Percentiles rank a stretch among this genome's conserved stretches.
These are phyloP conservation scores for Wickerhamiella nectarea DNA, from an alignment of 805 yeast species.

Conservation along the genomic window DNA sequence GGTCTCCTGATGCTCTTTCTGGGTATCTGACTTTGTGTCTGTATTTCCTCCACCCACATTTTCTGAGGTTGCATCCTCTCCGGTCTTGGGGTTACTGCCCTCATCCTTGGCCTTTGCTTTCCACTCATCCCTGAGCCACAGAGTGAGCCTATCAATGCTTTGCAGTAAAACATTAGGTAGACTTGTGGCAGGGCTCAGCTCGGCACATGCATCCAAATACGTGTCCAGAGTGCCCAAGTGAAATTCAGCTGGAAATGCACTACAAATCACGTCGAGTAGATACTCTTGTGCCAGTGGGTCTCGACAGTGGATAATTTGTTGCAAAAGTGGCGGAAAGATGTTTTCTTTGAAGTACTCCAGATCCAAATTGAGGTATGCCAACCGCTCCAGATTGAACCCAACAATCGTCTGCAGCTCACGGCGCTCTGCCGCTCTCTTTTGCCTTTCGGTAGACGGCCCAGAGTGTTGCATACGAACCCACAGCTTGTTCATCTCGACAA, in stretches of 20 bases:
- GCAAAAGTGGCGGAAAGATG: constrained; percentile 67
- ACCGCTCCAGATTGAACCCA: constrained; percentile 80
- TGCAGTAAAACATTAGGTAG: constrained; percentile 53
- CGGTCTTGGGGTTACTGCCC: too few species aligned
- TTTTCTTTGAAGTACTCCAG: constrained; percentile 31
- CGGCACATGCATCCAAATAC: constrained; percentile 50
- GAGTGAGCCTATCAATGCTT: constrained; percentile 44
- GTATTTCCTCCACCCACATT: too few species aligned
- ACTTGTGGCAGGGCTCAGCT: constrained; percentile 57
- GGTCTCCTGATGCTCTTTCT: constrained; percentile 9
- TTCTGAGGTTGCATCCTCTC: too few species aligned
- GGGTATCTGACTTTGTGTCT: too few species aligned
- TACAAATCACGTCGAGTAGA: constrained; percentile 77
- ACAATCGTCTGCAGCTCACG: constrained; percentile 81
- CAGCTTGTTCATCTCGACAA: constrained; percentile 92
- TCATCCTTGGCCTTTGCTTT: background rate
- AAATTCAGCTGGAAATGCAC: constrained; percentile 87
- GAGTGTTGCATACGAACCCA: constrained; percentile 97
- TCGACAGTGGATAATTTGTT: constrained; percentile 83
- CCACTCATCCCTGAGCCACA: constrained; percentile 10
- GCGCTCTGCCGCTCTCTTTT: constrained; percentile 61
- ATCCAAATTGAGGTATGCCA: constrained; percentile 74
- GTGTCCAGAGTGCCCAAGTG: constrained; percentile 62
- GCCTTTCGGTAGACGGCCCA: constrained; percentile 76
- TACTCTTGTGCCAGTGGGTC: constrained; percentile 90